Percentiles rank a stretch among this genome's conserved stretches.
phyloP scores from a whole-genome alignment of 2,329 filamentous ascomycete species.

The Hypoxylon sp. region DNA sequence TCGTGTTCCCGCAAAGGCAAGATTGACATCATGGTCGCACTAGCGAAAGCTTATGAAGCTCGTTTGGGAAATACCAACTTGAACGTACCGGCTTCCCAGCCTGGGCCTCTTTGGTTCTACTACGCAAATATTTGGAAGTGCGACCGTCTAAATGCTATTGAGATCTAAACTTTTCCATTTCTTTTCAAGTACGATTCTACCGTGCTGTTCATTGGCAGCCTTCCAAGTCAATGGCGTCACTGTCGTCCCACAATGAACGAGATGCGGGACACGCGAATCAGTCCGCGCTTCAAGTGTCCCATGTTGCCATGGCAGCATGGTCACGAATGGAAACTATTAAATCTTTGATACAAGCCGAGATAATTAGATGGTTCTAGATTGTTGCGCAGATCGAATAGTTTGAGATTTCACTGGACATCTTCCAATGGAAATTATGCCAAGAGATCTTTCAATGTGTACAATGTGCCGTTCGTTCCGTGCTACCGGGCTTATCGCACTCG shows the following conservation, averaged over 20 bases:
- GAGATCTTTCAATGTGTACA: not conserved
- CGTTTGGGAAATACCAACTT: conserved; percentile 20
- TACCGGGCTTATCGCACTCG: conserved; percentile 29
- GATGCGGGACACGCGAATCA: conserved; percentile 11
- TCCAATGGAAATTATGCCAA: not conserved
- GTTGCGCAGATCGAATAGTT: not conserved
- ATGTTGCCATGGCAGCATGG: conserved; percentile 12
- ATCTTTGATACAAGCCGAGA: conserved; percentile 14
- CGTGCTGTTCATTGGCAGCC: conserved; percentile 17
- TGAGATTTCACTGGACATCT: not conserved
- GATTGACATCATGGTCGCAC: conserved; percentile 40
- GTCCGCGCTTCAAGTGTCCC: conserved; percentile 13
- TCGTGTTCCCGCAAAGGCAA: conserved; percentile 15
- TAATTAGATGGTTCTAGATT: conserved; percentile 5
- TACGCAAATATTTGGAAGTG: conserved; percentile 1
- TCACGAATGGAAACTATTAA: conserved; percentile 9
- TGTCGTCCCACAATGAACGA: conserved; percentile 22
- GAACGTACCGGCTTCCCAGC: not conserved
- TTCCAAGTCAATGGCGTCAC: conserved; percentile 39
- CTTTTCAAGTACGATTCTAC: conserved; percentile 14
- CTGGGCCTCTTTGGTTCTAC: no score
- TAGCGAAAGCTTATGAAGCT: conserved; percentile 38
- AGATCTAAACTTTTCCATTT: conserved; percentile 30
- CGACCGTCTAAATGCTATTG: conserved; percentile 3
- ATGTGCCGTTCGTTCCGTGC: not conserved